These are phyloP conservation scores for Kodamaea fungicola DNA, from an alignment of 1,139 yeast species.

Conservation along the genomic window DNA sequence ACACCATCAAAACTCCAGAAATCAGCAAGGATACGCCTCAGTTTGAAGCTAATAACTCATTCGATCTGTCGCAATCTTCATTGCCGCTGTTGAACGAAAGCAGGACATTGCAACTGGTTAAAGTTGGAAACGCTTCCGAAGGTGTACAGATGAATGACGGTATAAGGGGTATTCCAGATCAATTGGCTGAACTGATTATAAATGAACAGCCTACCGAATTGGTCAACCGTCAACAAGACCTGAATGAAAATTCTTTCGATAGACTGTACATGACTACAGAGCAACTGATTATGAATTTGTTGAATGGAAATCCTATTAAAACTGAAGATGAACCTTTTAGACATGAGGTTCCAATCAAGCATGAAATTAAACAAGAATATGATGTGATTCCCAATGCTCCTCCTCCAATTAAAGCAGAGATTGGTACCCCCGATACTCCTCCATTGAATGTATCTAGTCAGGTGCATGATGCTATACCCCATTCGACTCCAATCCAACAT, in stretches of 20 bases:
- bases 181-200: conserved; percentile 33
- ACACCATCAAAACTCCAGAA: conserved; percentile 27
- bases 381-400: neutral
- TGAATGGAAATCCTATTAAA: conserved; percentile 14
- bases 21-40: conserved; percentile 1
- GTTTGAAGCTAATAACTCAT: conserved; percentile 7
- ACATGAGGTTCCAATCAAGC: neutral
- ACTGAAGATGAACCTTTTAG: conserved; percentile 3
- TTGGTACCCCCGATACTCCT: neutral
- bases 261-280: conserved; percentile 39
- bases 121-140: conserved; percentile 19
- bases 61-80: conserved; percentile 45
- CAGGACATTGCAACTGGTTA: conserved; percentile 28
- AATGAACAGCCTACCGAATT: conserved; percentile 3
- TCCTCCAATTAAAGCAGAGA: neutral
- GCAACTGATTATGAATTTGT: conserved; percentile 40
- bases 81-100: conserved; percentile 38
- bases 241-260: conserved; percentile 29
- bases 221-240: conserved; percentile 6
- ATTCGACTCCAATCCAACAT: no score
- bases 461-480: no score
- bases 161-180: conserved; percentile 43
- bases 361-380: neutral
- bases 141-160: conserved; percentile 44
- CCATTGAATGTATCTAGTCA: no score